phyloP scores from a whole-genome alignment of 176 grass and related monocot genomes.

The Oryza coarctata region DNA sequence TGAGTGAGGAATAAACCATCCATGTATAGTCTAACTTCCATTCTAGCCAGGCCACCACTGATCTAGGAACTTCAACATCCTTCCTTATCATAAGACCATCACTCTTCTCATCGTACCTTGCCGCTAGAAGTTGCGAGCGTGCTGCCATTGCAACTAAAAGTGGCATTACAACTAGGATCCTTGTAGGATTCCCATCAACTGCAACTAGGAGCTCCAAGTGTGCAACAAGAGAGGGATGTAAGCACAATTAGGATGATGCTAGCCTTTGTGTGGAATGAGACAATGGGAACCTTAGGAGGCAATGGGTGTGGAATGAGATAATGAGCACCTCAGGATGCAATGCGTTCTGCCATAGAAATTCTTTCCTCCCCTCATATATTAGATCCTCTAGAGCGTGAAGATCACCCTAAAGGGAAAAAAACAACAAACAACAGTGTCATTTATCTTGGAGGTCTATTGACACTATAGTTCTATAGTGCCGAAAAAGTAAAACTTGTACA shows the following conservation, averaged over 20 bases:
- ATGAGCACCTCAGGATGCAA: too few relatives aligned
- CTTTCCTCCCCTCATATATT: too few relatives aligned
- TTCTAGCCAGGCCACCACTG: constrained; percentile 60
- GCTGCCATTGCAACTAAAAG: constrained; percentile 82
- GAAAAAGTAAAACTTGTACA: too few relatives aligned
- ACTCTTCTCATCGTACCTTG: constrained; percentile 83
- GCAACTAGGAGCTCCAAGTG: constrained; percentile 77
- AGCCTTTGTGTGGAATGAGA: too few relatives aligned
- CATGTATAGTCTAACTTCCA: constrained; percentile 83
- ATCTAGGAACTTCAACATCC: constrained; percentile 80
- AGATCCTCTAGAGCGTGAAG: too few relatives aligned
- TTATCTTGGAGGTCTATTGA: too few relatives aligned
- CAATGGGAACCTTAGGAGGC: too few relatives aligned
- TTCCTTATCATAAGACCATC: constrained; percentile 78
- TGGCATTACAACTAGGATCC: constrained; percentile 80
- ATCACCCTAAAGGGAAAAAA: too few relatives aligned
- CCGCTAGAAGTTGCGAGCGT: constrained; percentile 71
- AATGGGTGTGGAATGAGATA: too few relatives aligned
- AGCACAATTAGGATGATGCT: constrained; percentile 52
- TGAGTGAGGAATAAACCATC: constrained; percentile 89
- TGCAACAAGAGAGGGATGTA: constrained; percentile 71
- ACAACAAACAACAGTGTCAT: too few relatives aligned
- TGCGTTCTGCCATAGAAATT: too few relatives aligned
- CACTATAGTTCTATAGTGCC: too few relatives aligned
- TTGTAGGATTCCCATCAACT: constrained; percentile 47